Evolutionary conservation across 495 filamentous ascomycete genomes (phyloP).

Genomic region (Lasiosphaeriaceae sp.): DNA sequence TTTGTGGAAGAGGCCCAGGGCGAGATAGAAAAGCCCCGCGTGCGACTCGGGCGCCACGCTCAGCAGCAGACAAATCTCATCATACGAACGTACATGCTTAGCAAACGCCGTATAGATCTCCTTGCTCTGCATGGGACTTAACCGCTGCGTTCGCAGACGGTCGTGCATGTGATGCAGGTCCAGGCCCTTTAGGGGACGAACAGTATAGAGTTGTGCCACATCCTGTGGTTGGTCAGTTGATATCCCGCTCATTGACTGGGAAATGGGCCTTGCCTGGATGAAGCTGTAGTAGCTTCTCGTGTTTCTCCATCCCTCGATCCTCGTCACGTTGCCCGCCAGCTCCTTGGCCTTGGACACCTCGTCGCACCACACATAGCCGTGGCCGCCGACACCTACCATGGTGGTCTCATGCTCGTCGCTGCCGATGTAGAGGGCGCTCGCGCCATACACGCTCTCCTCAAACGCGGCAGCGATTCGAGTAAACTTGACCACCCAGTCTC

Average conservation of each 20-base stretch:
- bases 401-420: constrained; percentile 65
- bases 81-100: constrained; percentile 73
- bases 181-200: constrained; percentile 73
- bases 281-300: constrained; percentile 93
- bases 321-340: constrained; percentile 79
- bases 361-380: constrained; percentile 94
- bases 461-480: constrained; percentile 88
- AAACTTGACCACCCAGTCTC: constrained; percentile 86
- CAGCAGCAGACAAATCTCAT: constrained; percentile 85
- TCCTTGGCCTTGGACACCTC: constrained; percentile 76
- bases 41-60: constrained; percentile 81
- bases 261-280: constrained; percentile 60
- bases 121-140: constrained; percentile 63
- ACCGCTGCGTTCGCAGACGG: constrained; percentile 72
- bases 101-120: constrained; percentile 80
- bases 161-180: constrained; percentile 92
- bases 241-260: not conserved
- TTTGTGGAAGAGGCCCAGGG: constrained; percentile 91
- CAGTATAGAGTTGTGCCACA: constrained; percentile 56
- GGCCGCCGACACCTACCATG: constrained; percentile 53
- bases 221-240: constrained; percentile 42
- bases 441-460: constrained; percentile 91
- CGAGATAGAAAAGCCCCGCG: constrained; percentile 87
- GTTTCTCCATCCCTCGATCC: constrained; percentile 94
- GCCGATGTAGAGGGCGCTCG: constrained; percentile 84